Conservation (phyloP, 371 early-diverging fungal genomes). For the Apophysomyces variabilis region DNA sequence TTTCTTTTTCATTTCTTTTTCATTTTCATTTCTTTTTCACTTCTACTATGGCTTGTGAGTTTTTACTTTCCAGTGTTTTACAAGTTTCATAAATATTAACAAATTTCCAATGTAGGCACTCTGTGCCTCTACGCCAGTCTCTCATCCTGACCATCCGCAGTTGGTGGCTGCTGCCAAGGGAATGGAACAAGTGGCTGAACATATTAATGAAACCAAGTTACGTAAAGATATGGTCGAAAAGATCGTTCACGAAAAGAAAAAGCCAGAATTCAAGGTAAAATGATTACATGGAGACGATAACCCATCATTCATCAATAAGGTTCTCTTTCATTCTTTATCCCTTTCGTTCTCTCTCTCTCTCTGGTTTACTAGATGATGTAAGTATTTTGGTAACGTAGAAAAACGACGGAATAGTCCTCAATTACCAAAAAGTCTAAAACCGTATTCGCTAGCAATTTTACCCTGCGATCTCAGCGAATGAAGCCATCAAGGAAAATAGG, state of each 20-base stretch:
- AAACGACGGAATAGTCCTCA: neutral
- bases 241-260: slow-evolving; percentile 76
- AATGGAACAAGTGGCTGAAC: slow-evolving; percentile 76
- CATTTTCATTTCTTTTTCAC: slow-evolving; percentile 3
- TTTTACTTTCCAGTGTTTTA: neutral
- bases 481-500: slow-evolving; percentile 53
- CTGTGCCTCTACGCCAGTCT: slow-evolving; percentile 57
- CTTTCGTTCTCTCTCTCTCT: no score
- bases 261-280: slow-evolving; percentile 64
- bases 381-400: no score
- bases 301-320: neutral
- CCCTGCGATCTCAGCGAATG: slow-evolving; percentile 64
- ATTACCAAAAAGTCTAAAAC: slow-evolving; percentile 41
- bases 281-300: neutral
- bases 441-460: slow-evolving; percentile 75
- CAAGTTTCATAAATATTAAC: neutral
- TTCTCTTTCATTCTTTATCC: neutral
- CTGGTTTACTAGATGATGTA: no score
- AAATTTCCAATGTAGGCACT: slow-evolving; percentile 56
- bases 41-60: no score
- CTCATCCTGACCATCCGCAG: slow-evolving; percentile 63
- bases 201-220: slow-evolving; percentile 85
- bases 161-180: slow-evolving; percentile 56
- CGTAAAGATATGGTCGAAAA: slow-evolving; percentile 87
- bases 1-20: slow-evolving; percentile 12